A percentile compares a stretch with the other conserved stretches of the same genome.
phyloP scores from a whole-genome alignment of 768 basidiomycete species.

The Tulasnella sp. region DNA sequence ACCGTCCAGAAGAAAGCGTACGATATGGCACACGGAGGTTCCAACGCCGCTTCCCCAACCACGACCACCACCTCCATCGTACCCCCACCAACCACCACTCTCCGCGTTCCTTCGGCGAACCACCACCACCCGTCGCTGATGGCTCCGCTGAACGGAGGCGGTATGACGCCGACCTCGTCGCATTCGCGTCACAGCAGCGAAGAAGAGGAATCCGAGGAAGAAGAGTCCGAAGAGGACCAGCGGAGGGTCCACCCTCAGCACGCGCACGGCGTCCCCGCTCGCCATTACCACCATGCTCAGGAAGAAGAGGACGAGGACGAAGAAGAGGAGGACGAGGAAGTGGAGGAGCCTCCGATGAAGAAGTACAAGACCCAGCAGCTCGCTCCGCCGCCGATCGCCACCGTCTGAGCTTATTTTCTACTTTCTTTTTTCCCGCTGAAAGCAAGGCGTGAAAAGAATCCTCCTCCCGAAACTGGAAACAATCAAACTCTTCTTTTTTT shows the following conservation, averaged over 20 bases:
- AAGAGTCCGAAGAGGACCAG: constrained; percentile 26
- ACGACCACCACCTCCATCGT: not conserved
- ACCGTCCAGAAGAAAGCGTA: constrained; percentile 19
- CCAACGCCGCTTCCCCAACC: constrained; percentile 3
- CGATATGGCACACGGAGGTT: constrained; percentile 19
- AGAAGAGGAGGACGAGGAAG: constrained; percentile 32
- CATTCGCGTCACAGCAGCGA: constrained; percentile 26
- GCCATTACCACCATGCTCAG: not conserved
- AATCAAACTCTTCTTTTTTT: not conserved
- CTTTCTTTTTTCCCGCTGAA: not conserved
- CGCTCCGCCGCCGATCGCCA: not conserved
- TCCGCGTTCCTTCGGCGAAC: not conserved
- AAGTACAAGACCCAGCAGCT: constrained; percentile 35
- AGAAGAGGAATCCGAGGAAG: constrained; percentile 35
- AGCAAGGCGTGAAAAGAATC: not conserved
- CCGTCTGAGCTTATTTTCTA: not conserved
- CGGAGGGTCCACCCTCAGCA: constrained; percentile 28
- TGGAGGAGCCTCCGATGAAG: constrained; percentile 35
- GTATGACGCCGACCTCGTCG: not conserved
- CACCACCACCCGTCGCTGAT: not conserved
- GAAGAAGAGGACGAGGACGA: constrained; percentile 32
- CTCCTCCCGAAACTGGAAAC: not conserved
- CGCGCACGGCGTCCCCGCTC: not conserved
- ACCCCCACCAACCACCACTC: constrained; percentile 12
- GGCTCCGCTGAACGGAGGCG: not conserved